Percentiles rank a stretch among this genome's conserved stretches.
Conservation (phyloP, 2,329 filamentous ascomycete species). For the Lachnellula suecica region DNA sequence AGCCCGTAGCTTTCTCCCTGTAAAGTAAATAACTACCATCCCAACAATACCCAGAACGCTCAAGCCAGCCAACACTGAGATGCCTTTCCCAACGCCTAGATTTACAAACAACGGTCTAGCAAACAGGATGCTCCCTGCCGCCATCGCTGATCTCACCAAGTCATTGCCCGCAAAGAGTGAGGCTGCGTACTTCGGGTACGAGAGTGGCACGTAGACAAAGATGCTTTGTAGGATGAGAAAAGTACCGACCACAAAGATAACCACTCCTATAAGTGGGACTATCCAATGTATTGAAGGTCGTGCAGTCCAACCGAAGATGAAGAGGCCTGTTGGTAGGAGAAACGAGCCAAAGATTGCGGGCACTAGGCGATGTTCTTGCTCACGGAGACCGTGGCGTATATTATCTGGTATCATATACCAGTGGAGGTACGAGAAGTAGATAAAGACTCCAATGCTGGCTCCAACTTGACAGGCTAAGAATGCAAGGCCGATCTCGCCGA, state of each 20-base stretch:
- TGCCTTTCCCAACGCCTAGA: constrained; percentile 57
- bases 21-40: constrained; percentile 31
- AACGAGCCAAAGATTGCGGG: constrained; percentile 54
- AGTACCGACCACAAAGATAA: constrained; percentile 49
- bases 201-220: constrained; percentile 58
- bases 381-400: constrained; percentile 45
- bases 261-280: constrained; percentile 55
- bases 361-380: constrained; percentile 53
- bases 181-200: constrained; percentile 56
- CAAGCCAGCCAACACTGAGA: constrained; percentile 55
- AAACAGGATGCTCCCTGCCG: constrained; percentile 60
- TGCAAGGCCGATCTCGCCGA: constrained; percentile 57
- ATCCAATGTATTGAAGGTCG: constrained; percentile 53
- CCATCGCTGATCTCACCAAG: constrained; percentile 56
- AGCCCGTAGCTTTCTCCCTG: constrained; percentile 18
- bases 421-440: constrained; percentile 52
- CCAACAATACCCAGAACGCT: constrained; percentile 54
- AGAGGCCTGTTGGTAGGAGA: constrained; percentile 57
- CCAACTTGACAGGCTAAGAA: constrained; percentile 61
- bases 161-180: constrained; percentile 61
- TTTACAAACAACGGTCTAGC: constrained; percentile 58
- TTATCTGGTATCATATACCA: constrained; percentile 52
- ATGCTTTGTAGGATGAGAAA: constrained; percentile 60
- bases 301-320: constrained; percentile 60
- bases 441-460: constrained; percentile 49